Percentiles rank a stretch among this genome's conserved stretches.
Conservation (phyloP, 2,329 filamentous ascomycete species). For the Fusarium nodosum region DNA sequence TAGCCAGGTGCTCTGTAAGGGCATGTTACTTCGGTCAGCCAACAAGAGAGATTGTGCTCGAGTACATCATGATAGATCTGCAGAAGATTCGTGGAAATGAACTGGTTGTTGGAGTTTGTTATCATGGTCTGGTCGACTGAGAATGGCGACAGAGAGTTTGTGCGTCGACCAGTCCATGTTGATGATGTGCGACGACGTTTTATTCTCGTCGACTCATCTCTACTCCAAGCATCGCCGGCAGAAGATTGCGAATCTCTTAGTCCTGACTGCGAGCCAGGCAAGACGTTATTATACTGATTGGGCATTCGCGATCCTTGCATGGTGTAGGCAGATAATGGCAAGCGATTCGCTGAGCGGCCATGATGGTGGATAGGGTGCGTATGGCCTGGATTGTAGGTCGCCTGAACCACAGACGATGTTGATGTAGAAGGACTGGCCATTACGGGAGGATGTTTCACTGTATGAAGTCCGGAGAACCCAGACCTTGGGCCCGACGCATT, state of each 20-base stretch:
- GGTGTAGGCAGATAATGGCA: slow-evolving; percentile 8
- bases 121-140: slow-evolving; percentile 47
- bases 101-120: slow-evolving; percentile 43
- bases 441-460: not conserved
- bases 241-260: slow-evolving; percentile 8
- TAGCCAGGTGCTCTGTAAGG: slow-evolving; percentile 42
- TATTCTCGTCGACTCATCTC: slow-evolving; percentile 5
- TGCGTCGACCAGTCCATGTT: slow-evolving; percentile 24
- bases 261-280: slow-evolving; percentile 8
- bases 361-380: not conserved
- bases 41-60: slow-evolving; percentile 47
- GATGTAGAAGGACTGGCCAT: not conserved
- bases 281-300: slow-evolving; percentile 16
- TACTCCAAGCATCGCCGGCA: slow-evolving; percentile 2
- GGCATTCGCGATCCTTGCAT: slow-evolving; percentile 7
- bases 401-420: not conserved
- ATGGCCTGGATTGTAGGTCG: not conserved
- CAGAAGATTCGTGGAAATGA: slow-evolving; percentile 44
- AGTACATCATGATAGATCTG: slow-evolving; percentile 48
- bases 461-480: not conserved
- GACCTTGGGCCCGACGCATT: not conserved
- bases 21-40: slow-evolving; percentile 47
- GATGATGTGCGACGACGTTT: slow-evolving; percentile 40
- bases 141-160: slow-evolving; percentile 39
- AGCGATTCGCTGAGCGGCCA: not conserved